These are phyloP conservation scores for Misopates orontium DNA, from an alignment of 257 asterid species.

Conservation along the genomic window DNA sequence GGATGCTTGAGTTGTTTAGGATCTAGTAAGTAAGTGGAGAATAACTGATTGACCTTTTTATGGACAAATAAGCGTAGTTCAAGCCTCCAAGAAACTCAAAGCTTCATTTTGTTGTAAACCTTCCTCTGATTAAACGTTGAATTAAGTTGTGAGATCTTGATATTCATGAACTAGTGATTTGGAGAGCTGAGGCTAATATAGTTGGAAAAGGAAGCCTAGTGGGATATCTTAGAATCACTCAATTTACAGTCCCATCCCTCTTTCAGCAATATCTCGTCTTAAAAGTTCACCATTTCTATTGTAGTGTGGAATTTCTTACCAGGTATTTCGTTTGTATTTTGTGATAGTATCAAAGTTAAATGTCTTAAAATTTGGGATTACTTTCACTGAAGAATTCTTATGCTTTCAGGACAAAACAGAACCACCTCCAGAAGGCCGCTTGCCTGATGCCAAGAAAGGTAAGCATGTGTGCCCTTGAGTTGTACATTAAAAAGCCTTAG, in stretches of 20 bases:
- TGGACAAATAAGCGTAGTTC: neutral
- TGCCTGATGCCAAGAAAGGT: conserved; percentile 59
- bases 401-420: conserved; percentile 48
- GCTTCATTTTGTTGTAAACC: neutral
- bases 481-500: neutral
- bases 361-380: neutral
- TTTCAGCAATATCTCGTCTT: neutral
- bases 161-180: neutral
- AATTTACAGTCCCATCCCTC: neutral
- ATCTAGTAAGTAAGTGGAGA: neutral
- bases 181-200: neutral
- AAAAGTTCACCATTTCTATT: neutral
- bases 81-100: neutral
- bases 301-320: neutral
- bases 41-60: neutral
- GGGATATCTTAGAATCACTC: neutral
- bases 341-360: neutral
- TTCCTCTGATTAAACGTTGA: neutral
- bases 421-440: conserved; percentile 55
- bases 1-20: too few species aligned
- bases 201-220: too few species aligned
- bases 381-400: neutral
- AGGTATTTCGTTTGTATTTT: neutral
- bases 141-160: neutral
- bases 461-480: neutral